Evolutionary conservation across 73 alveolate species (phyloP).

Genomic region (Uronychia setigera): DNA sequence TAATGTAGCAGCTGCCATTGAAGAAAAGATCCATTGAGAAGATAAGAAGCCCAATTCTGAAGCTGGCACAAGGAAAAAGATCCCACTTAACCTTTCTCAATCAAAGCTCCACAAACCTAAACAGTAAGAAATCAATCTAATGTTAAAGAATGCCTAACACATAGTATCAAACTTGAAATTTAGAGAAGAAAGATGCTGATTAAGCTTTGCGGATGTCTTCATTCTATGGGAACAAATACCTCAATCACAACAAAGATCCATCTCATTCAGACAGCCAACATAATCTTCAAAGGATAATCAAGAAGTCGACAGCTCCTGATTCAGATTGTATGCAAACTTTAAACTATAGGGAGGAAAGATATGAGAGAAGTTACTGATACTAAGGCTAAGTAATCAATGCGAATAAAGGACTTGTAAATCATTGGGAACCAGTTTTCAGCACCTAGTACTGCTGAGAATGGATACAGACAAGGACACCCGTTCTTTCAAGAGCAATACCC

Average conservation of each 20-base stretch:
- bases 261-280: not conserved
- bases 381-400: not conserved
- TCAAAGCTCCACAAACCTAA: not conserved
- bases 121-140: not conserved
- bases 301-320: not conserved
- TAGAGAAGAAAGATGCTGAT: not conserved
- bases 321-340: not conserved
- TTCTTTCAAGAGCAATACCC: not conserved
- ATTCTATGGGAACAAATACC: not conserved
- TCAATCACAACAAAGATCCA: not conserved
- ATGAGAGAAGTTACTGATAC: not conserved
- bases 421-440: not conserved
- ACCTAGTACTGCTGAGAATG: not conserved
- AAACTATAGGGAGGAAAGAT: not conserved
- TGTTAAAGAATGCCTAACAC: not conserved
- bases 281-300: not conserved
- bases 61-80: not conserved
- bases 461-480: not conserved
- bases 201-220: not conserved
- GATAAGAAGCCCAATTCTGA: not conserved
- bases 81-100: not conserved
- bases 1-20: not conserved
- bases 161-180: not conserved
- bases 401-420: not conserved
- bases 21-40: not conserved